These are phyloP conservation scores for Silene conica DNA, from an alignment of 148 eudicot genomes.

Conservation along the genomic window DNA sequence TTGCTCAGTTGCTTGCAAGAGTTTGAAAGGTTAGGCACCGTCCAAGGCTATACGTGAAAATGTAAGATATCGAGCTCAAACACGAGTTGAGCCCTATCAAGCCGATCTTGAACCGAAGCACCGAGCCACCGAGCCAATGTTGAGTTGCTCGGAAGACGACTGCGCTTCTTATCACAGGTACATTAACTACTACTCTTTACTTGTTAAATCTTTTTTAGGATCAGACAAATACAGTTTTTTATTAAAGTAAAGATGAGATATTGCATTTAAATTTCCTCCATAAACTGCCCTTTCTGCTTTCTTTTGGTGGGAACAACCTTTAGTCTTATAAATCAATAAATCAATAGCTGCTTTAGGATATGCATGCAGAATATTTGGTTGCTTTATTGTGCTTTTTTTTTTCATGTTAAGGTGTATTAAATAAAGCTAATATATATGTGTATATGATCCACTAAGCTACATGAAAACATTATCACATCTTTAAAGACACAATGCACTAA, in stretches of 20 bases:
- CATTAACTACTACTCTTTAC: background rate
- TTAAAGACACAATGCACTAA: constrained; percentile 27
- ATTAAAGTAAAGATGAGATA: constrained; percentile 1
- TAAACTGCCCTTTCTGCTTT: background rate
- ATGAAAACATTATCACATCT: constrained; percentile 15
- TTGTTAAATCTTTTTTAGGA: background rate
- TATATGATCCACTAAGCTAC: constrained; percentile 23
- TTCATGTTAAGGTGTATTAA: background rate
- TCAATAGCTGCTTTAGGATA: constrained; percentile 16
- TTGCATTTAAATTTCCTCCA: constrained; percentile 1
- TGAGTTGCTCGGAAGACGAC: background rate
- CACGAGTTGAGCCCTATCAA: background rate
- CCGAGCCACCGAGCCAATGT: background rate
- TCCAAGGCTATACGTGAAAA: background rate
- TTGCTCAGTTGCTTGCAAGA: background rate
- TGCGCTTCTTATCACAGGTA: background rate
- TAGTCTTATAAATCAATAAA: constrained; percentile 1
- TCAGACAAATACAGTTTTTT: constrained; percentile 5
- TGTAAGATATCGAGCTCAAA: background rate
- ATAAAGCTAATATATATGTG: too few relatives aligned
- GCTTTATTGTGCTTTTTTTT: constrained; percentile 8
- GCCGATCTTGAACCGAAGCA: background rate
- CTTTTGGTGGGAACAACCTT: background rate
- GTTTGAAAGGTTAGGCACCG: background rate
- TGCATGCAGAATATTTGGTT: constrained; percentile 19